phyloP scores from a whole-genome alignment of 495 filamentous ascomycete genomes.

The Neurospora intermedia region DNA sequence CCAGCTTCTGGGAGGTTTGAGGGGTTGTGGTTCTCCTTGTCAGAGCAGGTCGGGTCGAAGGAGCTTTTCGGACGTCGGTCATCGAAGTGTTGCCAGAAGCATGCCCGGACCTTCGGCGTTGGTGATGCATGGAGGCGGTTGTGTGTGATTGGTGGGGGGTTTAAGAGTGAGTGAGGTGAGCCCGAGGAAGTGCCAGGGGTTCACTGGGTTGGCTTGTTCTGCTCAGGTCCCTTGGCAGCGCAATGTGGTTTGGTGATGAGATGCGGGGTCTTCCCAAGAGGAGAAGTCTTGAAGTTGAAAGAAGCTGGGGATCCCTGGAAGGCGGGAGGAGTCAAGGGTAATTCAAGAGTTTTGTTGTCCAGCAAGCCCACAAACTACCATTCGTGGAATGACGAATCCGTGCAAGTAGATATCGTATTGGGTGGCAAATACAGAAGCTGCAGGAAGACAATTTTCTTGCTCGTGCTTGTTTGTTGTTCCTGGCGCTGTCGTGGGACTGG shows the following conservation, averaged over 20 bases:
- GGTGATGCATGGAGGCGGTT: conserved; percentile 32
- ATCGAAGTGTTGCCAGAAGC: conserved; percentile 36
- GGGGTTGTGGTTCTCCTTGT: conserved; percentile 27
- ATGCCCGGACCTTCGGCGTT: conserved; percentile 39
- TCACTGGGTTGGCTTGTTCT: conserved; percentile 5
- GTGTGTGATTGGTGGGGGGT: conserved; percentile 17
- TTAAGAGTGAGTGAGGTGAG: background rate
- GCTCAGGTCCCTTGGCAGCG: background rate
- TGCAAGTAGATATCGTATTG: conserved; percentile 2
- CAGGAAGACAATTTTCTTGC: conserved; percentile 20
- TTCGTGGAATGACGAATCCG: conserved; percentile 4
- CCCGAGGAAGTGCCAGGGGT: conserved; percentile 1
- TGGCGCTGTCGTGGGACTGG: background rate
- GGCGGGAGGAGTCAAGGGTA: background rate
- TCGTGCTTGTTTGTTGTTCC: background rate
- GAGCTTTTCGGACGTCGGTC: conserved; percentile 37
- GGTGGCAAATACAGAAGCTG: conserved; percentile 27
- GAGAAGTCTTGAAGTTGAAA: background rate
- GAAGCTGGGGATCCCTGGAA: background rate
- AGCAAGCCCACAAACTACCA: conserved; percentile 2
- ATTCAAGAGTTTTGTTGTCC: conserved; percentile 3
- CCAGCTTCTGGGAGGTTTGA: conserved; percentile 29
- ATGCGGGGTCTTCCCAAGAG: conserved; percentile 4
- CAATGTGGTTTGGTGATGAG: background rate
- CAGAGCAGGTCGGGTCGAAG: conserved; percentile 27